A percentile compares a stretch with the other conserved stretches of the same genome.
These are phyloP conservation scores for Saturnispora saitoi DNA, from an alignment of 805 yeast species.

Conservation along the genomic window DNA sequence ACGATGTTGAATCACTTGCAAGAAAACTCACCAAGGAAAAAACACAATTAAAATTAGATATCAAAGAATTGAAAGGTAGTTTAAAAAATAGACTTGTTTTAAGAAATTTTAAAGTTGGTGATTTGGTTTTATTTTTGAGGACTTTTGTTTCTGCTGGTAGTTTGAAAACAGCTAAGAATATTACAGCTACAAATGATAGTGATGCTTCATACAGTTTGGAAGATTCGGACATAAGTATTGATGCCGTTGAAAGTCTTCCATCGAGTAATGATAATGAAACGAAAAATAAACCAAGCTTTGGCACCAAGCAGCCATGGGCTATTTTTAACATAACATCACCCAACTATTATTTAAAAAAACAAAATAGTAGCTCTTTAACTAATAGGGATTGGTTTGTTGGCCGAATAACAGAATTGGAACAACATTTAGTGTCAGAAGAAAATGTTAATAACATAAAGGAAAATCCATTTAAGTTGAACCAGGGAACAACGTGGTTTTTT, in stretches of 20 bases:
- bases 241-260: conserved; percentile 3
- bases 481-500: conserved; percentile 56
- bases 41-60: conserved; percentile 40
- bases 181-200: neutral
- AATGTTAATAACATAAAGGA: conserved; percentile 28
- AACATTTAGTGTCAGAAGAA: conserved; percentile 40
- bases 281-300: neutral
- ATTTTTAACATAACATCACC: conserved; percentile 88
- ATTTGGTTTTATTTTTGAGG: conserved; percentile 78
- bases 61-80: conserved; percentile 30
- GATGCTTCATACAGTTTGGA: conserved; percentile 7
- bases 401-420: conserved; percentile 49
- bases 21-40: conserved; percentile 74
- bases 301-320: conserved; percentile 65
- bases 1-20: conserved; percentile 85
- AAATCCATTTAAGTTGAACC: conserved; percentile 61
- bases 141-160: conserved; percentile 32
- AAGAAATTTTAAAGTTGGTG: conserved; percentile 59
- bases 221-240: conserved; percentile 5
- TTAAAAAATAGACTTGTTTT: conserved; percentile 52
- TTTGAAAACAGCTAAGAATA: neutral
- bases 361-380: conserved; percentile 20
- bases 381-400: conserved; percentile 81
- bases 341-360: conserved; percentile 60
- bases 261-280: neutral